Percentiles rank a stretch among this genome's conserved stretches.
These are phyloP conservation scores for Theobroma grandiflorum DNA, from an alignment of 441 rosid species.

Conservation along the genomic window DNA sequence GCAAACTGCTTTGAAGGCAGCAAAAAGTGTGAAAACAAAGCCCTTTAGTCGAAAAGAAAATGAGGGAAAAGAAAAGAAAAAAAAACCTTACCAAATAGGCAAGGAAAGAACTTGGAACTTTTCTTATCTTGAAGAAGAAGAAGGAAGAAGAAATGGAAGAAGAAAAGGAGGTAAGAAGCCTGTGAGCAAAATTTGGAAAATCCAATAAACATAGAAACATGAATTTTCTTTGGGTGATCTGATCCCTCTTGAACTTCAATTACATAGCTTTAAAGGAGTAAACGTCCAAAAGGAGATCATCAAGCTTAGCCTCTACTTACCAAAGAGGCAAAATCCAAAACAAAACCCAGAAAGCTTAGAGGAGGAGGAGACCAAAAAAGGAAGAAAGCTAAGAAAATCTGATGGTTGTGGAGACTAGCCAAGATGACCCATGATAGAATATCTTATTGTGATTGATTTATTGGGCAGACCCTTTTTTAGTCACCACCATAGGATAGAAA, in stretches of 20 bases:
- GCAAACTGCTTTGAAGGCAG: background rate
- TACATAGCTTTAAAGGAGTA: background rate
- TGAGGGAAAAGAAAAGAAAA: background rate
- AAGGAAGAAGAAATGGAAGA: background rate
- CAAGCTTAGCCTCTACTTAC: conserved; percentile 21
- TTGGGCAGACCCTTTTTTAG: conserved; percentile 25
- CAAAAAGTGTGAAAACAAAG: background rate
- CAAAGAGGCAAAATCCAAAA: conserved; percentile 16
- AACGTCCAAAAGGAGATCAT: conserved; percentile 2
- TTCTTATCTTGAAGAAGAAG: background rate
- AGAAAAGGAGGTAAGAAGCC: background rate
- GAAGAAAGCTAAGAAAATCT: conserved; percentile 22
- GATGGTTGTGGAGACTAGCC: background rate
- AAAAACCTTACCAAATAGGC: background rate
- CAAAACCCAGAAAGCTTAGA: conserved; percentile 24
- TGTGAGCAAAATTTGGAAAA: background rate
- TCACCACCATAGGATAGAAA: conserved; percentile 15
- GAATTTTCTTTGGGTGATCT: background rate
- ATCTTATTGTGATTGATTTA: conserved; percentile 28
- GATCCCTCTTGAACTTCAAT: background rate
- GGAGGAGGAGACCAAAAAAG: conserved; percentile 12
- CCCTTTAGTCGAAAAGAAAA: background rate
- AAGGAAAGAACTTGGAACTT: background rate
- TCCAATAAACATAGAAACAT: background rate
- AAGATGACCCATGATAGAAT: background rate